A percentile compares a stretch with the other conserved stretches of the same genome.
Conservation (phyloP, 257 asterid species). For the Salvia hispanica region DNA sequence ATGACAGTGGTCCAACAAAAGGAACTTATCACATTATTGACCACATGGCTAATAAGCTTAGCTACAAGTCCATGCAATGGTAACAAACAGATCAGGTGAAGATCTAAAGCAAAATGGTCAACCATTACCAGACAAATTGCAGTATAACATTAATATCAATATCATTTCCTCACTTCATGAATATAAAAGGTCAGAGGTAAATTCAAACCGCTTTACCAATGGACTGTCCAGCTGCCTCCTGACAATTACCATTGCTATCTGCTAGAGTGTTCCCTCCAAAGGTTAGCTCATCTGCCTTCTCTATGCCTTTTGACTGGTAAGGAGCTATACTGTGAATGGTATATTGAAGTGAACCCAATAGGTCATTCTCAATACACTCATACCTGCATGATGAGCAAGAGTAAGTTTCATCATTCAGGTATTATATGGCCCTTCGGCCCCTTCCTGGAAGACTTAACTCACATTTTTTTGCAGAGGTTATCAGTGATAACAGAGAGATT, state of each 20-base stretch:
- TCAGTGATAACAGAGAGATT: conserved; percentile 73
- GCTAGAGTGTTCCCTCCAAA: conserved; percentile 46
- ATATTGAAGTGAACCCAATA: conserved; percentile 78
- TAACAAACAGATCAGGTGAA: not conserved
- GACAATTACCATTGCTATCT: conserved; percentile 35
- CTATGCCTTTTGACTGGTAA: conserved; percentile 89
- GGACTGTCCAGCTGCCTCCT: conserved; percentile 46
- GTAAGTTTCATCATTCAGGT: conserved; percentile 30
- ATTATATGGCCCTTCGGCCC: conserved; percentile 24
- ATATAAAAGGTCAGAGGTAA: conserved; percentile 13
- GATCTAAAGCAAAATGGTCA: conserved; percentile 9
- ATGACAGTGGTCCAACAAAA: not conserved
- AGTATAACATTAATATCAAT: not conserved
- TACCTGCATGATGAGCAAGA: conserved; percentile 65
- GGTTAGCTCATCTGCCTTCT: conserved; percentile 74
- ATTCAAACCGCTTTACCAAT: conserved; percentile 54
- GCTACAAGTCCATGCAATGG: conserved; percentile 14
- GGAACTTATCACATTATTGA: not conserved
- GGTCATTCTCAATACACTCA: conserved; percentile 87
- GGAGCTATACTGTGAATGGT: conserved; percentile 78
- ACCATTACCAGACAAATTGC: conserved; percentile 11
- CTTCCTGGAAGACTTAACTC: conserved; percentile 32
- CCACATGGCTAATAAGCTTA: not conserved
- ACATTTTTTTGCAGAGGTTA: conserved; percentile 86
- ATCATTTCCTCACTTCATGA: conserved; percentile 16